Percentiles rank a stretch among this genome's conserved stretches.
Conservation (phyloP, 1,284 basidiomycete genomes). For the Rhodofomes roseus region DNA sequence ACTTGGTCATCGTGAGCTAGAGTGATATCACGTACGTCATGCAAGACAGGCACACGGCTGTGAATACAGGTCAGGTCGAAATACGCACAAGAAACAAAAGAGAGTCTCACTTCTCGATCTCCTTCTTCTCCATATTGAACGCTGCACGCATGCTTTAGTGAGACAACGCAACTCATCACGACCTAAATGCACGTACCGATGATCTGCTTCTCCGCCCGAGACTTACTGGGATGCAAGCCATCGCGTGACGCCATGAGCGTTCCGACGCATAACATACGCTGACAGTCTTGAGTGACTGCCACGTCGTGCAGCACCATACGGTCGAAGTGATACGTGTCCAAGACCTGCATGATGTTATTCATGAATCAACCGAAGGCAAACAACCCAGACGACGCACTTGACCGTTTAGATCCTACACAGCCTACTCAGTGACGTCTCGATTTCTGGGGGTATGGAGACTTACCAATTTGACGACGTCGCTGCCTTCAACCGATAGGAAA, state of each 20-base stretch:
- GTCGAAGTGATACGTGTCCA: constrained; percentile 61
- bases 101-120: constrained; percentile 59
- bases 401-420: constrained; percentile 48
- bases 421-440: neutral
- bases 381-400: constrained; percentile 24
- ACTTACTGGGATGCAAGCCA: constrained; percentile 71
- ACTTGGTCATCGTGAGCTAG: constrained; percentile 57
- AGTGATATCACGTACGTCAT: constrained; percentile 73
- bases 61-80: neutral
- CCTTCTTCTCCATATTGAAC: constrained; percentile 63
- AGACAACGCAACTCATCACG: neutral
- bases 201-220: constrained; percentile 71
- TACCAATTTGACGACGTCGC: constrained; percentile 47
- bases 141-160: constrained; percentile 37
- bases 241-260: constrained; percentile 57
- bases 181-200: constrained; percentile 45
- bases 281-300: constrained; percentile 64
- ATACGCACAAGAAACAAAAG: neutral
- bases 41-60: constrained; percentile 75
- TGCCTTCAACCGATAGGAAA: constrained; percentile 56
- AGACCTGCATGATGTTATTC: constrained; percentile 32
- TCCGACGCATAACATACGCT: constrained; percentile 67
- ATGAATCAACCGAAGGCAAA: neutral
- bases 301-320: constrained; percentile 70
- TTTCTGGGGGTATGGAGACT: constrained; percentile 4